Evolutionary conservation across 1,139 yeast genomes (phyloP).

Genomic region (Suhomyces chickasaworum): DNA sequence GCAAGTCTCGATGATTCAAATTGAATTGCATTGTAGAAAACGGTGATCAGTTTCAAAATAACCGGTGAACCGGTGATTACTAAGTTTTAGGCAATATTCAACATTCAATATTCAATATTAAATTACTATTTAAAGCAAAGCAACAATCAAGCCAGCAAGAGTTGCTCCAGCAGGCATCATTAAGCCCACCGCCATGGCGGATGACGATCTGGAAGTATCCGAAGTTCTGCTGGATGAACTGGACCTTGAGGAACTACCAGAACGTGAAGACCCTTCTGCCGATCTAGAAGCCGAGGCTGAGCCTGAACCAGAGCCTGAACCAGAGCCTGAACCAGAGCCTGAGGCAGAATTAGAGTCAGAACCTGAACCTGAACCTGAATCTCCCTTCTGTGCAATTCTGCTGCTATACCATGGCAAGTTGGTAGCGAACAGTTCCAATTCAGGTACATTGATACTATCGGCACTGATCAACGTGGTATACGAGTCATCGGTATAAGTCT

Average conservation of each 20-base stretch:
- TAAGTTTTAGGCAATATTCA: too few relatives aligned
- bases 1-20: not conserved
- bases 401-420: slow-evolving; percentile 43
- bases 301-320: slow-evolving; percentile 2
- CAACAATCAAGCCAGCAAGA: slow-evolving; percentile 14
- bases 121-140: slow-evolving; percentile 6
- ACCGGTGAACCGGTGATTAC: not conserved
- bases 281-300: not conserved
- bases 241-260: slow-evolving; percentile 3
- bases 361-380: slow-evolving; percentile 5
- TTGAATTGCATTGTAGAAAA: not conserved
- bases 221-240: not conserved
- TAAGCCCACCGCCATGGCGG: slow-evolving; percentile 8
- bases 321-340: not conserved
- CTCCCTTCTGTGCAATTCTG: slow-evolving; percentile 22
- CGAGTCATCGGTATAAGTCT: slow-evolving; percentile 39
- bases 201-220: slow-evolving; percentile 4
- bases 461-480: slow-evolving; percentile 40
- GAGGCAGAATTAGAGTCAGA: slow-evolving; percentile 5
- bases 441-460: slow-evolving; percentile 18
- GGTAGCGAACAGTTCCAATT: slow-evolving; percentile 37
- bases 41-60: too few relatives aligned
- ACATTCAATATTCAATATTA: not conserved
- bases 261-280: not conserved
- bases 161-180: slow-evolving; percentile 13